A percentile compares a stretch with the other conserved stretches of the same genome.
These are phyloP conservation scores for Fraxinus greggii DNA, from an alignment of 305 asterid genomes.

Conservation along the genomic window DNA sequence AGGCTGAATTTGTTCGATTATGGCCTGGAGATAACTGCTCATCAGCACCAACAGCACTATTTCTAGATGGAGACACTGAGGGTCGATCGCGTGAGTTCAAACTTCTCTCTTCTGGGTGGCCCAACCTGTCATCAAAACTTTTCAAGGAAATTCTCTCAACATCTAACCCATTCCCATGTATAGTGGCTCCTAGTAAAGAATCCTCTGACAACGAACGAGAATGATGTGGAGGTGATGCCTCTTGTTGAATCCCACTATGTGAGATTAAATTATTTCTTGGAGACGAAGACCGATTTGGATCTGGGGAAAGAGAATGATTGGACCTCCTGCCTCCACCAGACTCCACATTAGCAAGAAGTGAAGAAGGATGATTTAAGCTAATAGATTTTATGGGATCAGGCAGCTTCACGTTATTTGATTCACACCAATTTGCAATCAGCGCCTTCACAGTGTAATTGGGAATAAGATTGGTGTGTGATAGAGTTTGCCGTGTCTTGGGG, in stretches of 20 bases:
- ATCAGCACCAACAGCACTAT: constrained; percentile 38
- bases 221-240: constrained; percentile 52
- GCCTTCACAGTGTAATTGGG: constrained; percentile 91
- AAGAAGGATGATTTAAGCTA: constrained; percentile 61
- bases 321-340: constrained; percentile 52
- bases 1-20: constrained; percentile 61
- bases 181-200: constrained; percentile 50
- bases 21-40: constrained; percentile 49
- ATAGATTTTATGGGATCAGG: constrained; percentile 67
- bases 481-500: constrained; percentile 84
- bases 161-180: constrained; percentile 48
- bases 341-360: constrained; percentile 57
- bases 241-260: constrained; percentile 43
- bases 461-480: constrained; percentile 69
- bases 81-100: constrained; percentile 39
- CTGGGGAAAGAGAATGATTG: constrained; percentile 50
- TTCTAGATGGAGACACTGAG: constrained; percentile 48
- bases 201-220: constrained; percentile 69
- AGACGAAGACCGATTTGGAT: constrained; percentile 45
- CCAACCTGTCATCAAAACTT: constrained; percentile 58
- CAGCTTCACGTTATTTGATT: constrained; percentile 65
- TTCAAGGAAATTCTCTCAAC: constrained; percentile 42
- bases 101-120: constrained; percentile 53
- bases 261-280: constrained; percentile 44
- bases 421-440: constrained; percentile 86